phyloP scores from a whole-genome alignment of 2,329 filamentous ascomycete species.

The Albifimbria verrucaria region DNA sequence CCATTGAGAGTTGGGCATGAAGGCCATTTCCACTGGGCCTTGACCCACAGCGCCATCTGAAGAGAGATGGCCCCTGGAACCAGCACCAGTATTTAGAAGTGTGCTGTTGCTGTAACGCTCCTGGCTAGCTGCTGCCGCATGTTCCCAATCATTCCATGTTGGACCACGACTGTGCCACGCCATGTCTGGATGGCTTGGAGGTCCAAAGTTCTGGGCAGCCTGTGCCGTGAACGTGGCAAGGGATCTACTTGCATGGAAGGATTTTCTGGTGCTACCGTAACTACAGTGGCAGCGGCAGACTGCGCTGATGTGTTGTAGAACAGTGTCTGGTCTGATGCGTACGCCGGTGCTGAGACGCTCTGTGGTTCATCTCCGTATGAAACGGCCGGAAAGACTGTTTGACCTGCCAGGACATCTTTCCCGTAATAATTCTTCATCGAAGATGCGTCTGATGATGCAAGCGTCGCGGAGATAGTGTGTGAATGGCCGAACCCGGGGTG shows the following conservation, averaged over 20 bases:
- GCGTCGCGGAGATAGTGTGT: conserved; percentile 12
- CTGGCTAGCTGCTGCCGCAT: conserved; percentile 46
- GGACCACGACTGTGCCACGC: conserved; percentile 36
- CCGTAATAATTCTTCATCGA: conserved; percentile 26
- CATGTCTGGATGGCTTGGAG: conserved; percentile 22
- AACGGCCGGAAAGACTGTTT: conserved; percentile 25
- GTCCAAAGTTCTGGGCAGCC: conserved; percentile 29
- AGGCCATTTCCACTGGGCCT: conserved; percentile 16
- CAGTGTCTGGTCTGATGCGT: conserved; percentile 23
- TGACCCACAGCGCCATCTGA: neutral
- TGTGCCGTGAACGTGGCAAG: conserved; percentile 38
- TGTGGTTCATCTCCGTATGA: conserved; percentile 25
- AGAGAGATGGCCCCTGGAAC: conserved; percentile 11
- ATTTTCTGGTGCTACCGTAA: conserved; percentile 5
- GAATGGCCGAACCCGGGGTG: conserved; percentile 22
- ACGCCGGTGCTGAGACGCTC: conserved; percentile 16
- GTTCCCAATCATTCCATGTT: conserved; percentile 54
- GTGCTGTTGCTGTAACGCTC: conserved; percentile 48
- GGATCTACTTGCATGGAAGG: conserved; percentile 29
- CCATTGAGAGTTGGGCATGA: conserved; percentile 25
- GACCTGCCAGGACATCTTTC: conserved; percentile 19
- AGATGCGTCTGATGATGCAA: neutral
- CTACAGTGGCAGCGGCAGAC: neutral
- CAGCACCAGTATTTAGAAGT: conserved; percentile 42
- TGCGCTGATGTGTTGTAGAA: conserved; percentile 23